Evolutionary conservation across 129 eudicot genomes (phyloP).

Genomic region (Pseudognaphalium luteoalbum): DNA sequence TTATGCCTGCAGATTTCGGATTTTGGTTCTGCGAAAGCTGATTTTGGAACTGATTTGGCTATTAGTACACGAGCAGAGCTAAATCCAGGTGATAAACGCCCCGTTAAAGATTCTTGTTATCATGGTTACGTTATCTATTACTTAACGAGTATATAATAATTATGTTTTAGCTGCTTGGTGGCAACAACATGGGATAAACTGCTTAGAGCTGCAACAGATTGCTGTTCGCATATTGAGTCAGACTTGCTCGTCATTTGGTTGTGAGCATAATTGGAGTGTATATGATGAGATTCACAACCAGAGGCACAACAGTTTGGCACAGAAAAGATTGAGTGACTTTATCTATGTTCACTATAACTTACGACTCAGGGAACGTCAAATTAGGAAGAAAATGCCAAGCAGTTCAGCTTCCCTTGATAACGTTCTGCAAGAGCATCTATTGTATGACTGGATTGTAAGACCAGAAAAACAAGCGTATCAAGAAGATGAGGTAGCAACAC

Average conservation of each 20-base stretch:
- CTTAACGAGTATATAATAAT: background rate
- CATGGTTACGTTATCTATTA: background rate
- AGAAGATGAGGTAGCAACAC: constrained; percentile 67
- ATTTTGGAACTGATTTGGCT: constrained; percentile 97
- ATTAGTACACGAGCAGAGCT: constrained; percentile 85
- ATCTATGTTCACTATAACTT: constrained; percentile 79
- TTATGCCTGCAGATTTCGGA: constrained; percentile 64
- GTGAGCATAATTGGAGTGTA: constrained; percentile 89
- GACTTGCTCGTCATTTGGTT: constrained; percentile 87
- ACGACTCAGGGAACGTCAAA: constrained; percentile 83
- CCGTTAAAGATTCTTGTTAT: background rate
- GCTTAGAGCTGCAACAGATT: constrained; percentile 81
- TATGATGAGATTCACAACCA: constrained; percentile 68
- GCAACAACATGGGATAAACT: constrained; percentile 98
- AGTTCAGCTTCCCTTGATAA: constrained; percentile 52
- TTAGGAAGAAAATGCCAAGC: constrained; percentile 47
- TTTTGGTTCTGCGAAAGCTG: constrained; percentile 95
- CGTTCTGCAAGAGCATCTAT: constrained; percentile 62
- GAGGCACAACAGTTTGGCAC: constrained; percentile 62
- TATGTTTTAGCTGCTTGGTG: constrained; percentile 88
- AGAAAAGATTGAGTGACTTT: constrained; percentile 58
- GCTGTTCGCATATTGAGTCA: constrained; percentile 95
- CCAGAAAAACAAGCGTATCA: constrained; percentile 61
- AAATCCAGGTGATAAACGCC: constrained; percentile 65
- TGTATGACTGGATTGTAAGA: constrained; percentile 80